Evolutionary conservation across 768 basidiomycete genomes (phyloP).

Genomic region (Leucocoprinus sp.): DNA sequence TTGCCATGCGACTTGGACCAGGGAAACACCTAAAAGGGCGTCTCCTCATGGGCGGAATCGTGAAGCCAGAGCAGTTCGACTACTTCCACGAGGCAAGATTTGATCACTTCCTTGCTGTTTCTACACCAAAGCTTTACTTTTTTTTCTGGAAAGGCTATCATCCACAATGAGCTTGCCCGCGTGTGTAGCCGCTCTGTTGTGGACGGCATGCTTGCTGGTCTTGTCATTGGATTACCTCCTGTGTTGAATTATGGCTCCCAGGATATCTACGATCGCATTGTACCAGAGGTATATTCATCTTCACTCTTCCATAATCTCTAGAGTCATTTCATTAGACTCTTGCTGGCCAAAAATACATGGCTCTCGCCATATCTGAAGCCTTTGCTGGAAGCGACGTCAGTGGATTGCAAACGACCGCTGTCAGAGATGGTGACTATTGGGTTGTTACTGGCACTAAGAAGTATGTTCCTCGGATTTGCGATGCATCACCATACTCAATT

Average conservation of each 20-base stretch:
- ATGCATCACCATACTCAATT: not conserved
- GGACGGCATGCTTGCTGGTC: constrained; percentile 76
- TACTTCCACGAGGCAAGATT: constrained; percentile 80
- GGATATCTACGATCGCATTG: constrained; percentile 59
- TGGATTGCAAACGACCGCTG: constrained; percentile 80
- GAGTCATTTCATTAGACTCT: constrained; percentile 26
- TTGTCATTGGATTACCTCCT: constrained; percentile 85
- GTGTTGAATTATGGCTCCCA: constrained; percentile 82
- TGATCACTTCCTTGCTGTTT: no score
- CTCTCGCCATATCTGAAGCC: constrained; percentile 88
- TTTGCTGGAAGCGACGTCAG: constrained; percentile 86
- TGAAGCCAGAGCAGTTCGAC: constrained; percentile 81
- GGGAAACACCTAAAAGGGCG: constrained; percentile 81
- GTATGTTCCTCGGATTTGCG: constrained; percentile 27
- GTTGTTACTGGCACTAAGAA: constrained; percentile 92
- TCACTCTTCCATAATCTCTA: not conserved
- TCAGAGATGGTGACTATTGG: constrained; percentile 79
- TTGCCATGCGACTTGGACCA: constrained; percentile 87
- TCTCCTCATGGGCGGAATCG: constrained; percentile 64
- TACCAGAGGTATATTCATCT: constrained; percentile 48
- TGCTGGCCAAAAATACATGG: constrained; percentile 76
- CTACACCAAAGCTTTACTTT: not conserved
- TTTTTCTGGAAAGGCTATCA: constrained; percentile 44
- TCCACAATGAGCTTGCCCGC: constrained; percentile 76
- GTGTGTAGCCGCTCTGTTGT: constrained; percentile 82